phyloP scores from a whole-genome alignment of 164 flowering plant species.

The Buxus sempervirens region DNA sequence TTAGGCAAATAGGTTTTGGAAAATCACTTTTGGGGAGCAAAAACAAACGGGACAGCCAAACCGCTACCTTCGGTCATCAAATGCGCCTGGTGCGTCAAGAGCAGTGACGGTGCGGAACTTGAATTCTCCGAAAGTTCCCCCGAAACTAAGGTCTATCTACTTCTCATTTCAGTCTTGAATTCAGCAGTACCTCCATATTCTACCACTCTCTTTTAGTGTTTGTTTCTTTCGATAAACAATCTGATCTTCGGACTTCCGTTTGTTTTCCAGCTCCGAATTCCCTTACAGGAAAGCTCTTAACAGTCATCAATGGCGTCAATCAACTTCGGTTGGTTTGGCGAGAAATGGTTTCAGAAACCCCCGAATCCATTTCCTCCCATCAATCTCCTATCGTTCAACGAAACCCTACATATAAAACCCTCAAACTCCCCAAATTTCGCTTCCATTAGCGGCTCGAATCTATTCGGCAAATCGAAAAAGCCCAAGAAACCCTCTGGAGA shows the following conservation, averaged over 20 bases:
- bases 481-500: slow-evolving; percentile 18
- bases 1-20: too few species aligned
- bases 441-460: slow-evolving; percentile 31
- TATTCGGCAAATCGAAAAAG: slow-evolving; percentile 16
- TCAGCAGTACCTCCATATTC: too few species aligned
- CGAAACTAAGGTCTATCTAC: too few species aligned
- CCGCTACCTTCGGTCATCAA: too few species aligned
- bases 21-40: too few species aligned
- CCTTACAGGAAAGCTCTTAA: slow-evolving; percentile 2
- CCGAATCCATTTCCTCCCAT: slow-evolving; percentile 42
- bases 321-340: slow-evolving; percentile 63
- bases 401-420: slow-evolving; percentile 23
- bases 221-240: background rate
- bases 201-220: too few species aligned
- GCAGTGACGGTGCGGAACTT: too few species aligned
- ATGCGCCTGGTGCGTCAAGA: too few species aligned
- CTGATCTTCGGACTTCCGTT: background rate
- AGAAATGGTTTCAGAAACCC: slow-evolving; percentile 78
- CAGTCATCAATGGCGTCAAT: slow-evolving; percentile 56
- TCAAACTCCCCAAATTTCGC: slow-evolving; percentile 46
- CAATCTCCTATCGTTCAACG: slow-evolving; percentile 27
- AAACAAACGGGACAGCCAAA: too few species aligned
- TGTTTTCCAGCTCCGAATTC: background rate
- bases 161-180: too few species aligned
- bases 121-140: too few species aligned